Base-by-base conservation (phyloP, 2,329 filamentous ascomycete species). In the Sarocladium strictum region DNA sequence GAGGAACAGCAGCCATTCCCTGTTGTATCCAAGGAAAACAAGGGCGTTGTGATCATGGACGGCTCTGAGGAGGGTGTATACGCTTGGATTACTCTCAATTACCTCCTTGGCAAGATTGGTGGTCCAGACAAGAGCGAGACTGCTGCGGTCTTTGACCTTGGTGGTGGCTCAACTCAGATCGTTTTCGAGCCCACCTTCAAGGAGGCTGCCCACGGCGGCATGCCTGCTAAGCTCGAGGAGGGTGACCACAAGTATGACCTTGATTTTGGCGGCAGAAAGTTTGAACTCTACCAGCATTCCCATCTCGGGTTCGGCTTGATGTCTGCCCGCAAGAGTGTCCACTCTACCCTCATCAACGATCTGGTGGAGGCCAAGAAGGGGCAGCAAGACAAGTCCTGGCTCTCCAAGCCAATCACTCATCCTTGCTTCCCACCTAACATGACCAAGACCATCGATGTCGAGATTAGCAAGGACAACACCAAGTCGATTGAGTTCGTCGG, bases 11-110 rank as follows among this genome's bases (percentile, higher is more conserved):
- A 95, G 66, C 94, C 94, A 12, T 99, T 99, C 81, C 91, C 94
- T 0, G 89, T 99, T 40, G 88, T 99, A 55, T 87, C 89, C 12
- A 80, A 85, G 60, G 89, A 90, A 64, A 86, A 93, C 62, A 85
- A 89, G 54, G 94, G 95, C 55, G 90, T 99, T 26, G 84, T 91
- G 59, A 95, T 99, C 69, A 99, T 99, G 94, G 92, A 96, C 64
- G 94, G 94, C 58, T 91, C 89, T 52, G 89, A 97, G 66, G 94
- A 99, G 75, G 94, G 94, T 67, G 93, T 99, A 27, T 99, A 96
- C 67, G 95, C 94, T 53, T 99, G 94, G 94, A 96, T 99, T 69
- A 99, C 94, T 6, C 94, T 91, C 61, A 99, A 99, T 79, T 99
- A 99, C 72, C 86, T 99, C 38, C 84, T 99, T 23, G 93, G 93